A percentile compares a stretch with the other conserved stretches of the same genome.
phyloP scores from a whole-genome alignment of 768 basidiomycete species.

The Saitozyma sp. region DNA sequence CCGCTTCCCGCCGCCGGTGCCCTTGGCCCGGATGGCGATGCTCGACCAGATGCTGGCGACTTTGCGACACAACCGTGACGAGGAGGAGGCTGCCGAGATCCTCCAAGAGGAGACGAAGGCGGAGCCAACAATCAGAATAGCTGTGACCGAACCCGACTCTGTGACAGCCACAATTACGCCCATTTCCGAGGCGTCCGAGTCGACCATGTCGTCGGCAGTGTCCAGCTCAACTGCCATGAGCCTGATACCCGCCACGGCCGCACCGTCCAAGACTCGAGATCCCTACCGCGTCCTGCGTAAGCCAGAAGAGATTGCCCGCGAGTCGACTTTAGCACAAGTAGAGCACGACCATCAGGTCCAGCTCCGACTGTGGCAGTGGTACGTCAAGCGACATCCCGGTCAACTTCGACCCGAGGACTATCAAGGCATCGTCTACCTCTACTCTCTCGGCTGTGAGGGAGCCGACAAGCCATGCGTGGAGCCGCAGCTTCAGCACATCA shows the following conservation, averaged over 20 bases:
- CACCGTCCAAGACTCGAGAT: constrained; percentile 24
- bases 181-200: constrained; percentile 4
- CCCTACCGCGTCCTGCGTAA: constrained; percentile 59
- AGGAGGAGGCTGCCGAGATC: constrained; percentile 61
- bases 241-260: constrained; percentile 12
- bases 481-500: constrained; percentile 70
- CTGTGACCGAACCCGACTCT: constrained; percentile 8
- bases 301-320: constrained; percentile 67
- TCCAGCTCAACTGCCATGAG: constrained; percentile 28
- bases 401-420: constrained; percentile 90
- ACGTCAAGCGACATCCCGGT: constrained; percentile 77
- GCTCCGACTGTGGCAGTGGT: constrained; percentile 93
- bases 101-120: constrained; percentile 63
- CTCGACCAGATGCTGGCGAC: constrained; percentile 73
- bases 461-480: constrained; percentile 67
- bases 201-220: constrained; percentile 9
- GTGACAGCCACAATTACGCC: not conserved
- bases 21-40: constrained; percentile 82
- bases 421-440: constrained; percentile 79
- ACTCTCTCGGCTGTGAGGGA: constrained; percentile 76
- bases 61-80: constrained; percentile 78
- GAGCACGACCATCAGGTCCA: constrained; percentile 84
- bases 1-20: constrained; percentile 87
- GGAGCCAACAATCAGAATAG: constrained; percentile 1
- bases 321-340: constrained; percentile 69